Conservation (phyloP, 306 rosid genomes). For the Morella rubra region DNA sequence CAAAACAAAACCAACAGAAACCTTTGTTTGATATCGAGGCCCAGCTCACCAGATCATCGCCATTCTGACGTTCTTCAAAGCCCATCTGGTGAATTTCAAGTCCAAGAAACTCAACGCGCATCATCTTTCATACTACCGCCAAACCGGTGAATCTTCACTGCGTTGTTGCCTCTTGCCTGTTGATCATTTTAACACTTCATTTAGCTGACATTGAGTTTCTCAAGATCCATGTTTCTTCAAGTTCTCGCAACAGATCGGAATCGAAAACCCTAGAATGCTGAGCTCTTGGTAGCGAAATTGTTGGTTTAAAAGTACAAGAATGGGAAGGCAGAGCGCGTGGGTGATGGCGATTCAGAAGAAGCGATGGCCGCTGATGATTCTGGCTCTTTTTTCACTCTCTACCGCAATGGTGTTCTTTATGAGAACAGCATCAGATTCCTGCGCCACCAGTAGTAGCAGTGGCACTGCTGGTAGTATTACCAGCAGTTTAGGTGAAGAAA, state of each 20-base stretch:
- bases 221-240: not conserved
- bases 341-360: slow-evolving; percentile 51
- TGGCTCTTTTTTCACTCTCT: slow-evolving; percentile 59
- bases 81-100: not conserved
- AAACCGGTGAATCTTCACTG: not conserved
- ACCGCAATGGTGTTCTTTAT: slow-evolving; percentile 55
- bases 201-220: not conserved
- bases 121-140: not conserved
- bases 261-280: slow-evolving; percentile 22
- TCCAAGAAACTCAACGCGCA: not conserved
- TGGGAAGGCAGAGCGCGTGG: slow-evolving; percentile 54
- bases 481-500: slow-evolving; percentile 29
- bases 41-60: not conserved
- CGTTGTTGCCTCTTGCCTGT: not conserved
- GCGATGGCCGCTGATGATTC: slow-evolving; percentile 49
- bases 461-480: not conserved
- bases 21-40: not conserved
- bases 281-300: not conserved
- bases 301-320: slow-evolving; percentile 6
- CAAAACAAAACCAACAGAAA: not conserved
- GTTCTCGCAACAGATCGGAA: slow-evolving; percentile 16
- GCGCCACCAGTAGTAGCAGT: slow-evolving; percentile 19
- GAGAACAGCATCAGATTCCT: slow-evolving; percentile 54
- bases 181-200: not conserved
- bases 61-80: not conserved